Base-by-base conservation (phyloP, 1,284 basidiomycete genomes). In the Pascua guehoae region DNA sequence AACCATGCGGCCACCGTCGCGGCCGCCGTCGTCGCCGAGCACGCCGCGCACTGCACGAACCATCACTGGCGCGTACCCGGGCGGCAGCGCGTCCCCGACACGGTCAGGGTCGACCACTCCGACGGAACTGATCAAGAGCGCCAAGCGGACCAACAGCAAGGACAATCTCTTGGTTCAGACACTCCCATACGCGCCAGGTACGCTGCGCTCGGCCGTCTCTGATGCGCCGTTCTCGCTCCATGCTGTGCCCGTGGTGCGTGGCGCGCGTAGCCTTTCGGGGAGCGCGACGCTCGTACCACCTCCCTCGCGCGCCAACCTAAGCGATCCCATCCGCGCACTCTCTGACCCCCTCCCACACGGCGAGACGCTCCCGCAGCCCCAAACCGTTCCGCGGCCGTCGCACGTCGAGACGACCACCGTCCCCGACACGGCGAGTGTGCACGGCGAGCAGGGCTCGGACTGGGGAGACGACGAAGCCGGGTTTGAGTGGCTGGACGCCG, bases 401-500 rank as follows among this genome's bases (percentile, higher is more conserved):
- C 57, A 52, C 24, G 61, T 65, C 0, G 57, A 69, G 44, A 56
- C 56, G n/a, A 59, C 54, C 1, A 56, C 55, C 32, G 49, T 62
- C 10, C 49, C 57, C 9, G 67, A 71, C 51, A 61, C 57, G 55
- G 68, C 65, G 17, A 69, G 66, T 48, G 54, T 76, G 7, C 67
- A 74, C 51, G 74, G 74, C 24, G 74, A 76, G 54, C 72, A 73
- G 57, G 74, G 74, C 5, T 64, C 64, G 15, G 74, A 76, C 51
- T 76, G 74, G 74, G 74, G 72, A 11, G 72, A 76, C 12, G 74
- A 74, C 55, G 73, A 76, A 53, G 64, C 60, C 24, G 64, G 63
- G 8, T 73, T 70, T 41, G 74, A 74, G 59, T 76, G 74, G 74
- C 48, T 74, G 24, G 74, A 76, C 57, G 66, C 60, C 37, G 54